Conservation (phyloP, 192 early-diverging fungal genomes). For the Entomortierella beljakovae region DNA sequence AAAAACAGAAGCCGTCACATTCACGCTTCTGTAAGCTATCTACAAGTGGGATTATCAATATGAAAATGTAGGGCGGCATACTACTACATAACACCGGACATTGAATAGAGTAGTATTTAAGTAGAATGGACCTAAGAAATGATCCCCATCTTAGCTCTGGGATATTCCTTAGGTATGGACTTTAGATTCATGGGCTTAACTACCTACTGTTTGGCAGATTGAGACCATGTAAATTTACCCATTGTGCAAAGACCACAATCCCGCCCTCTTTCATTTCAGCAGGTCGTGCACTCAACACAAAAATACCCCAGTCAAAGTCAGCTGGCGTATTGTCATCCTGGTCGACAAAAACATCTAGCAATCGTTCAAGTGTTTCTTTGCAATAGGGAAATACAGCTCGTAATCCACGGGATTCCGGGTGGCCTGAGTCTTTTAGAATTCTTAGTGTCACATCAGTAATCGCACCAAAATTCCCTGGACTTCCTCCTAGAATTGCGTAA, state of each 20-base stretch:
- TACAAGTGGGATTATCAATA: too few species aligned
- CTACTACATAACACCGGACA: too few species aligned
- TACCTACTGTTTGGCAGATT: too few species aligned
- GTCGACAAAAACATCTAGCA: constrained; percentile 40
- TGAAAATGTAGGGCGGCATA: too few species aligned
- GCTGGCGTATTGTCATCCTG: constrained; percentile 1
- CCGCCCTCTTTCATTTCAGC: not conserved
- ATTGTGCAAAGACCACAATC: constrained; percentile 40
- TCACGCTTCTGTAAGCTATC: too few species aligned
- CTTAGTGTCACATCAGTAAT: constrained; percentile 35
- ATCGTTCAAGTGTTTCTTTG: constrained; percentile 13
- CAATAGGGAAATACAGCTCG: constrained; percentile 7
- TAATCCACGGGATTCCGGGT: constrained; percentile 40
- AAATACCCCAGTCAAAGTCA: constrained; percentile 38
- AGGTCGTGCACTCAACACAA: constrained; percentile 12
- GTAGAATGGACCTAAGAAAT: too few species aligned
- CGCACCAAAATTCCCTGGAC: constrained; percentile 57
- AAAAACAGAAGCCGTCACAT: too few species aligned
- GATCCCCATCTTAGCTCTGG: too few species aligned
- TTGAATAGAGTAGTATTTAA: too few species aligned
- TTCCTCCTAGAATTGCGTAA: constrained; percentile 48
- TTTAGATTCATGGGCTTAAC: too few species aligned
- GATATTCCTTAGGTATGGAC: too few species aligned
- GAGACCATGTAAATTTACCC: constrained; percentile 37
- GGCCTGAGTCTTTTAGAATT: constrained; percentile 29